Evolutionary conservation across 2,329 filamentous ascomycete genomes (phyloP), one percentile per base, ranked within the genome.

Genomic region (Paramyrothecium roridum): DNA sequence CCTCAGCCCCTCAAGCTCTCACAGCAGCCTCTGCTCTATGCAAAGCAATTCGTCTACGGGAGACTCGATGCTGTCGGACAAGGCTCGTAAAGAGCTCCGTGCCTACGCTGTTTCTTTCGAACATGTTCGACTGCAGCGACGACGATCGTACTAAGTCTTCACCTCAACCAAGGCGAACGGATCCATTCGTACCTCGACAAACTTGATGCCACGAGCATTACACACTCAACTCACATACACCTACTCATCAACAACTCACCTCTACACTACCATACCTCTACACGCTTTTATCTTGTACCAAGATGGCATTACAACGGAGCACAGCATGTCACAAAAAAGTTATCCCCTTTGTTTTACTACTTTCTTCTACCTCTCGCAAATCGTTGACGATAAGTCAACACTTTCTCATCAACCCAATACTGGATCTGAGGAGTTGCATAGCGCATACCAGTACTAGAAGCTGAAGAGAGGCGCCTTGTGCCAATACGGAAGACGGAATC

Each of bases 61-160:
- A 63, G 83, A 85, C 55, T 70, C 74, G 21, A 71, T 70, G 50
- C 78, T 96, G 60, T 92, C 91, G 3, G 86, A 90, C 61, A 88
- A 89, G 72, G 87, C 90, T 26, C 86, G 85, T 65, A 86, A 84
- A 71, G 91, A 96, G 70, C 83, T 97, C 37, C 86, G 88, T 68
- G 88, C 89, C 62, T 97, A 97, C 73, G 90, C 90, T 62, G 90
- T 88, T 68, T 91, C 89, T 2, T 96, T 97, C 70, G 93, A 97
- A 73, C 89, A 92, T 62, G 87, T 89, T 56, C 83, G 90, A 58
- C 69, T 78, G 54, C 80, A 83, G 65, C 80, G 82, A 62, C 75
- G 82, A 65, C 73, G 85, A 76, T 81, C 82, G 30, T 77, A 80
- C 67, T 85, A 79, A 67, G 58, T 13, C 37, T 10, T 30, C 6